Conservation (phyloP, 805 yeast species). For the Starmerella powellii region DNA sequence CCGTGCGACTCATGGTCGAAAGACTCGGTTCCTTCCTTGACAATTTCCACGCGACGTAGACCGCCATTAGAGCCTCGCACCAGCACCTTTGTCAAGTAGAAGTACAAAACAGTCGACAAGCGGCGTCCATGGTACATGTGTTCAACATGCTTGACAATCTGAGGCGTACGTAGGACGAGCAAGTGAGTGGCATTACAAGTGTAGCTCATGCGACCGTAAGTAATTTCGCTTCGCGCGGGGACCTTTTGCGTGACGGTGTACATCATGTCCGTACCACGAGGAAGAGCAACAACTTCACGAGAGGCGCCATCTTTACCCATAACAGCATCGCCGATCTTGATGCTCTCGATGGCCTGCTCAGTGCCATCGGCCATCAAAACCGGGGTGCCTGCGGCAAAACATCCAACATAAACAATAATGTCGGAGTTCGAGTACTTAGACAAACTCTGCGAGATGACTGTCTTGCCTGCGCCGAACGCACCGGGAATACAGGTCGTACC, state of each 20-base stretch:
- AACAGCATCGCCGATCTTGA: slow-evolving; percentile 33
- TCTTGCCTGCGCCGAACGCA: slow-evolving; percentile 99
- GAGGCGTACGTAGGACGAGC: slow-evolving; percentile 33
- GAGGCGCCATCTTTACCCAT: slow-evolving; percentile 37
- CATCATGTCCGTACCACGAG: slow-evolving; percentile 36
- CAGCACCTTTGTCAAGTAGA: neutral
- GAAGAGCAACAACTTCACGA: slow-evolving; percentile 33
- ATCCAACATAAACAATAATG: slow-evolving; percentile 85
- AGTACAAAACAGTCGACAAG: slow-evolving; percentile 4
- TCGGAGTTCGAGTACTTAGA: slow-evolving; percentile 97
- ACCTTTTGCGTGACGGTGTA: slow-evolving; percentile 30
- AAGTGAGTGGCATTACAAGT: slow-evolving; percentile 33
- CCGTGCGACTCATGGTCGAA: slow-evolving; percentile 25
- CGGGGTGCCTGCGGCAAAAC: slow-evolving; percentile 20
- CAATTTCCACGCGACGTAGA: slow-evolving; percentile 21
- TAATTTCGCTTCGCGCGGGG: slow-evolving; percentile 6
- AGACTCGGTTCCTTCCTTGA: slow-evolving; percentile 22
- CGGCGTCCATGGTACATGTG: neutral
- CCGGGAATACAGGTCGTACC: slow-evolving; percentile 99
- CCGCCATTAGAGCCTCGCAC: neutral
- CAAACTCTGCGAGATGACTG: slow-evolving; percentile 93
- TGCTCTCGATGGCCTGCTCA: slow-evolving; percentile 28
- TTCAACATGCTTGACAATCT: slow-evolving; percentile 15
- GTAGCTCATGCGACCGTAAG: slow-evolving; percentile 21
- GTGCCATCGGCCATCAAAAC: slow-evolving; percentile 38